phyloP scores from a whole-genome alignment of 2,329 filamentous ascomycete species.

The Penicillium oxalicum region DNA sequence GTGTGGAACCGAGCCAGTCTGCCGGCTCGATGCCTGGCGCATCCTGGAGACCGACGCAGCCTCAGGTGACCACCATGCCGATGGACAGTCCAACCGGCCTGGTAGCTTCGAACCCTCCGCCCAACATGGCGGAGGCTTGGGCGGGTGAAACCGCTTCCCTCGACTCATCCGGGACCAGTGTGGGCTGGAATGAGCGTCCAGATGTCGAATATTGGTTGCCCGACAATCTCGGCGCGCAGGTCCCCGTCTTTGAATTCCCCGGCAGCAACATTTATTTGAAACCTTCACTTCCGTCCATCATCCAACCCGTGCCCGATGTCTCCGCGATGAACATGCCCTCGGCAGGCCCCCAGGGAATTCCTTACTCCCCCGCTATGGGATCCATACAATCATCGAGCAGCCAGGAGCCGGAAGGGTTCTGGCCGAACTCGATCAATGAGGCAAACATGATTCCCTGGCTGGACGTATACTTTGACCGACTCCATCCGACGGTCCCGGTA shows the following conservation, averaged over 20 bases:
- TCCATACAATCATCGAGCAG: conserved; percentile 17
- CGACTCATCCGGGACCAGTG: conserved; percentile 16
- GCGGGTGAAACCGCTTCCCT: conserved; percentile 17
- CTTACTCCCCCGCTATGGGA: conserved; percentile 17
- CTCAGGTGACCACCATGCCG: conserved; percentile 17
- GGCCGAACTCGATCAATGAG: conserved; percentile 38
- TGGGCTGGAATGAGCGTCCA: conserved; percentile 25
- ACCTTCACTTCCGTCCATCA: conserved; percentile 31
- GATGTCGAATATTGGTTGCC: conserved; percentile 33
- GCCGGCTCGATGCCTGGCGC: conserved; percentile 16
- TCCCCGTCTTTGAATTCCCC: conserved; percentile 30
- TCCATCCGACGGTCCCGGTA: conserved; percentile 41
- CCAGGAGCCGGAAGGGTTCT: conserved; percentile 25
- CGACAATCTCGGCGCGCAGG: conserved; percentile 29
- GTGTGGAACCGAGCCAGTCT: conserved; percentile 15
- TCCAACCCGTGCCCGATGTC: conserved; percentile 21
- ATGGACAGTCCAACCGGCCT: conserved; percentile 18
- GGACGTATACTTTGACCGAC: conserved; percentile 42
- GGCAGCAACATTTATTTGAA: conserved; percentile 34
- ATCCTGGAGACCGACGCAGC: conserved; percentile 18
- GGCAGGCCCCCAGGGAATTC: conserved; percentile 15
- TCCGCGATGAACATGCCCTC: conserved; percentile 16
- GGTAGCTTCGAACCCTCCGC: conserved; percentile 13
- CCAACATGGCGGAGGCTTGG: conserved; percentile 21
- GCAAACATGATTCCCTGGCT: conserved; percentile 39